A percentile compares a stretch with the other conserved stretches of the same genome.
Conservation (phyloP, 768 basidiomycete genomes). For the Lactifluus pinguis region DNA sequence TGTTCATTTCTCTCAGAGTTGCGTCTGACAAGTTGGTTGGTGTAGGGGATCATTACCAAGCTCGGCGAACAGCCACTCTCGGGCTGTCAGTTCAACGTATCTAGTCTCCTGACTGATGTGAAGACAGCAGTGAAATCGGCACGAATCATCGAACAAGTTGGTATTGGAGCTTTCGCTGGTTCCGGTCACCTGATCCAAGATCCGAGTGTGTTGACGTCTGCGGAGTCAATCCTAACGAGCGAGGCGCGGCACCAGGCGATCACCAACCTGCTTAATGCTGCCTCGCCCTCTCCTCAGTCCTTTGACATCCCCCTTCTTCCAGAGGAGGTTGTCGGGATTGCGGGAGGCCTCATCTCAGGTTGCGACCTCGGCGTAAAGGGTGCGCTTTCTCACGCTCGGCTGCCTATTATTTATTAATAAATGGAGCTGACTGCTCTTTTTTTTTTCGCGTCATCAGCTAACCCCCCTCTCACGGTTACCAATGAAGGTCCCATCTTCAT, state of each 20-base stretch:
- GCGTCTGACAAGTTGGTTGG: not conserved
- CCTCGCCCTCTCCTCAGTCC: constrained; percentile 50
- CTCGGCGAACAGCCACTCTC: constrained; percentile 47
- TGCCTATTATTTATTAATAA: too few species aligned
- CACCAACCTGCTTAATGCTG: constrained; percentile 59
- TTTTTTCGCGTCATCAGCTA: constrained; percentile 31
- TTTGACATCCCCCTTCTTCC: constrained; percentile 69
- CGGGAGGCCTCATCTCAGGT: constrained; percentile 56
- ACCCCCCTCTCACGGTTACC: constrained; percentile 51
- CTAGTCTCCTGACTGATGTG: constrained; percentile 51
- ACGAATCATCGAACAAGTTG: constrained; percentile 67
- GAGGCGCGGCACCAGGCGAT: constrained; percentile 81
- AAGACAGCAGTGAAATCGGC: constrained; percentile 60
- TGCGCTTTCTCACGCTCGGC: constrained; percentile 22
- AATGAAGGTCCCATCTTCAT: constrained; percentile 46
- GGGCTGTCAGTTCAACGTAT: constrained; percentile 63
- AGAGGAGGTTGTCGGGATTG: constrained; percentile 61
- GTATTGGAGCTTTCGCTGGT: constrained; percentile 73
- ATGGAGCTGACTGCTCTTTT: too few species aligned
- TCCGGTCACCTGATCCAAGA: constrained; percentile 55
- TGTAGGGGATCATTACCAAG: constrained; percentile 39
- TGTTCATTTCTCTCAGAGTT: too few species aligned
- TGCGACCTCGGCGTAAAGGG: constrained; percentile 54
- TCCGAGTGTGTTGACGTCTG: constrained; percentile 51
- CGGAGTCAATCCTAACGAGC: constrained; percentile 64